Evolutionary conservation across 495 filamentous ascomycete genomes (phyloP).

Genomic region (Neurospora sublineolata): DNA sequence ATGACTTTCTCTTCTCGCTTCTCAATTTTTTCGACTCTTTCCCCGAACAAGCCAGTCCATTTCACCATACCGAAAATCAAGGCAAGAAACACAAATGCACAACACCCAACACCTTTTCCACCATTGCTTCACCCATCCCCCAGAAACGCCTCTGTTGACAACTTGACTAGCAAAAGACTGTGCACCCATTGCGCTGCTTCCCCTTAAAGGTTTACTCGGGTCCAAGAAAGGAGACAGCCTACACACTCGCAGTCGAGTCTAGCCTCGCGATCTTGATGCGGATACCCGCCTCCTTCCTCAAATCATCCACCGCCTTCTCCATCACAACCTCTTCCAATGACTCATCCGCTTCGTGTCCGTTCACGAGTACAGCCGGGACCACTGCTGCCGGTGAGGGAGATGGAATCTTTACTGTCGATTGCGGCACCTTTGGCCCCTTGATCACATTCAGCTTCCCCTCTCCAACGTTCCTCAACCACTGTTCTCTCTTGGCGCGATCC

Average conservation of each 20-base stretch:
- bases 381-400: background rate
- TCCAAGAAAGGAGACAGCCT: background rate
- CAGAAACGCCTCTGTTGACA: background rate
- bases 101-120: background rate
- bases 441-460: background rate
- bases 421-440: background rate
- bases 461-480: constrained; percentile 12
- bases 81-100: background rate
- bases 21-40: background rate
- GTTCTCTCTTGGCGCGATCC: constrained; percentile 14
- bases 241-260: background rate
- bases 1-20: background rate
- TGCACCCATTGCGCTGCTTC: no score
- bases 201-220: no score
- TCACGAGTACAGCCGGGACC: background rate
- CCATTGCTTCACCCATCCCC: background rate
- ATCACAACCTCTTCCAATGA: background rate
- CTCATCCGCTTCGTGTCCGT: background rate
- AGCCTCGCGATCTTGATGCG: background rate
- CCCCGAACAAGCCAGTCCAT: background rate
- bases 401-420: background rate
- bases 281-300: background rate
- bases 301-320: background rate
- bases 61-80: background rate
- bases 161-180: background rate